Percentiles rank a stretch among this genome's conserved stretches.
Evolutionary conservation across 805 yeast species (phyloP).

Genomic region (Ogataea naganishii): DNA sequence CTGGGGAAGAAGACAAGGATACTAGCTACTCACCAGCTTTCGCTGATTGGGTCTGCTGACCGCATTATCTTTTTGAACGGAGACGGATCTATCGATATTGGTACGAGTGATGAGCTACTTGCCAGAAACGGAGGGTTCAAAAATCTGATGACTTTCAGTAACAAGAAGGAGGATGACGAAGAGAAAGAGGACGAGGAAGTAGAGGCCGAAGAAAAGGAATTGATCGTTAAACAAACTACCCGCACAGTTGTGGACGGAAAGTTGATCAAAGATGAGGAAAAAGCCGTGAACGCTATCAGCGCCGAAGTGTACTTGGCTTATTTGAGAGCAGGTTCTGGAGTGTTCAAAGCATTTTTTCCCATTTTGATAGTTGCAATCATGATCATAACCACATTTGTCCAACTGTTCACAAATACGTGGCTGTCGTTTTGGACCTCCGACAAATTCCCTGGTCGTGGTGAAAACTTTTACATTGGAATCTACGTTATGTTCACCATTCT

Average conservation of each 20-base stretch:
- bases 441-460: conserved; percentile 30
- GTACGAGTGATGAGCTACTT: conserved; percentile 44
- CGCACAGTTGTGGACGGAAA: conserved; percentile 17
- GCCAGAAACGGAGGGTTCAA: conserved; percentile 33
- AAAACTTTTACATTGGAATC: conserved; percentile 51
- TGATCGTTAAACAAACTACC: conserved; percentile 4
- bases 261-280: conserved; percentile 33
- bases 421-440: conserved; percentile 61
- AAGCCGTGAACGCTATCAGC: conserved; percentile 40
- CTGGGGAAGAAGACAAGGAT: conserved; percentile 49
- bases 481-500: conserved; percentile 39
- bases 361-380: conserved; percentile 14
- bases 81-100: conserved; percentile 45
- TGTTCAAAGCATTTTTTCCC: conserved; percentile 19
- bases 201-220: conserved; percentile 7
- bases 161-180: conserved; percentile 20
- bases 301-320: conserved; percentile 37
- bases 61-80: conserved; percentile 54
- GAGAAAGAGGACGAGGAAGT: conserved; percentile 18
- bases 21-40: conserved; percentile 68
- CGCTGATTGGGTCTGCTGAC: conserved; percentile 55
- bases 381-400: conserved; percentile 29
- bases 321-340: conserved; percentile 40
- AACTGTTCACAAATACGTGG: conserved; percentile 54
- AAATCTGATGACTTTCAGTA: conserved; percentile 37